A percentile compares a stretch with the other conserved stretches of the same genome.
These are phyloP conservation scores for Sporothrix brunneoviolacea DNA, from an alignment of 2,329 filamentous ascomycete genomes.

Conservation along the genomic window DNA sequence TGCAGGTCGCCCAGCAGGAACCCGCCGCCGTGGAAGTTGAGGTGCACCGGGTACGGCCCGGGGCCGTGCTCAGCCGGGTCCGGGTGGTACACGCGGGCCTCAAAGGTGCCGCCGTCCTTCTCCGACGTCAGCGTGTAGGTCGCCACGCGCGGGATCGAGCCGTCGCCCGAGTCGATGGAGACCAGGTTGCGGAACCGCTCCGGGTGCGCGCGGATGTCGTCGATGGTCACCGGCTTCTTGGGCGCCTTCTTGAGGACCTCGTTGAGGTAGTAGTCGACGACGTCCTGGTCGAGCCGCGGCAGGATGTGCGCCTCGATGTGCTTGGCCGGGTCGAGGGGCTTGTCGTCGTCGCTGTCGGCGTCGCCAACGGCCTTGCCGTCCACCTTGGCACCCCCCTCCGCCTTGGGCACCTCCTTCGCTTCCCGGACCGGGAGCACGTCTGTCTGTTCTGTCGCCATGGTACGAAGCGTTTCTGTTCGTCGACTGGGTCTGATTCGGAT, in stretches of 20 bases:
- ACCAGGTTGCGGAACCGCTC: constrained; percentile 1
- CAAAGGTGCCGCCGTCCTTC: constrained; percentile 9
- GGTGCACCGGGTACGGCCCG: constrained; percentile 15
- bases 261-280: constrained; percentile 11
- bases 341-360: background rate
- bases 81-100: constrained; percentile 13
- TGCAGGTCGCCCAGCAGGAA: constrained; percentile 31
- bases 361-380: constrained; percentile 30
- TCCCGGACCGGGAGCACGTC: background rate
- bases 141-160: constrained; percentile 10
- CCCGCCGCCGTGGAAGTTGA: constrained; percentile 27
- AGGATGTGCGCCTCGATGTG: constrained; percentile 17
- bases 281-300: constrained; percentile 14
- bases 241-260: background rate
- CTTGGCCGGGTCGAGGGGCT: constrained; percentile 7
- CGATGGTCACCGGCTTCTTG: background rate
- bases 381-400: too few species aligned
- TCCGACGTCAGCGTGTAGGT: constrained; percentile 7
- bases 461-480: background rate
- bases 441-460: background rate
- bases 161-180: constrained; percentile 9
- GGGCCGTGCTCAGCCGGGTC: constrained; percentile 8
- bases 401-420: constrained; percentile 33
- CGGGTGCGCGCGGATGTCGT: constrained; percentile 11
- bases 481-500: too few species aligned